Evolutionary conservation across 2,329 filamentous ascomycete genomes (phyloP), one percentile per base, ranked within the genome.

Genomic region (Clarireedia paspali): DNA sequence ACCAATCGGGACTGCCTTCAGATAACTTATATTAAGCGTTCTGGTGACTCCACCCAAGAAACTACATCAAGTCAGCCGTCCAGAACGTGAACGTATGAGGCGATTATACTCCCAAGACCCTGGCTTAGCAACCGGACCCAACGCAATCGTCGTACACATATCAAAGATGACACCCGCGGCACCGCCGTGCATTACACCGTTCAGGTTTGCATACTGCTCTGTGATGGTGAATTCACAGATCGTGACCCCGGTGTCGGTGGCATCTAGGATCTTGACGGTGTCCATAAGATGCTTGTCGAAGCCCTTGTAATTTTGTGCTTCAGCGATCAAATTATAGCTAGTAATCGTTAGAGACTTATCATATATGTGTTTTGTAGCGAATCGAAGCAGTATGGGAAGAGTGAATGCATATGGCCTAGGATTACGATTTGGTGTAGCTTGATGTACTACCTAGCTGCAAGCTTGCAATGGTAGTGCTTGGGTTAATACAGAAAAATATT

Each of bases 121-220:
- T 0, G 75, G 73, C 38, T 68, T 70, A 5, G 75, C 70, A 12
- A 80, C 50, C 1, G 77, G 75, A 42, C 75, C 77, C 17, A 80
- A 66, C 1, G 77, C 75, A 12, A 71, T 71, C 0, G 75, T 78
- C 4, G 76, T 80, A 54, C 74, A 72, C 67, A 82, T 77, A 62
- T 84, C 81, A 57, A 80, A 79, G 45, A 81, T 76, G 5, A 78
- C 68, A 0, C 76, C 74, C 2, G 77, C 77, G 2, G 77, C 77
- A 6, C 78, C 78, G 20, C 79, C 79, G 62, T 82, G 79, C 59
- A 82, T 71, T 34, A 74, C 76, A 1, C 72, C 72, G 34, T 71
- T 70, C 46, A 71, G 63, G 64, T 81, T 81, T 58, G 73, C 72
- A 52, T 79, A 74, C 47, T 67, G 65, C 10, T 64, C 62, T 9